Evolutionary conservation across 208 protist species (phyloP).

Genomic region (Kentomonas sorsogonicus): DNA sequence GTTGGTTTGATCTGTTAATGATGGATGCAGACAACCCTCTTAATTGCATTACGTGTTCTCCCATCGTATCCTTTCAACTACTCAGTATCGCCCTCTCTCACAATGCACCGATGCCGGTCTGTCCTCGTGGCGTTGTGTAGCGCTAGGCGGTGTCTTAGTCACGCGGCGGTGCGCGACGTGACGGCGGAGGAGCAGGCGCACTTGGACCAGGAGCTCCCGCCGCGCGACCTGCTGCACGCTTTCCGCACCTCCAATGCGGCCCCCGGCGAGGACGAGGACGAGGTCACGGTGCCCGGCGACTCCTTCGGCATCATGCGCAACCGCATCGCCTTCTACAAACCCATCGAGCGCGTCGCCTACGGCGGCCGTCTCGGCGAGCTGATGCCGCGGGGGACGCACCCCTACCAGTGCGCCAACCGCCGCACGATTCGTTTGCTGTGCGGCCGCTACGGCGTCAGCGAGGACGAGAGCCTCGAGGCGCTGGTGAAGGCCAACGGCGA

Average conservation of each 20-base stretch:
- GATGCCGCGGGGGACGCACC: conserved; percentile 58
- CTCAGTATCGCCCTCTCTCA: no score
- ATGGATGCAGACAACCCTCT: no score
- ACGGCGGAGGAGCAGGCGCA: conserved; percentile 55
- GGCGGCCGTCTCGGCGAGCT: conserved; percentile 44
- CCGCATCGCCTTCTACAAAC: conserved; percentile 74
- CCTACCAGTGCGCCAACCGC: conserved; percentile 47
- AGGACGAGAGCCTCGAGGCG: conserved; percentile 39
- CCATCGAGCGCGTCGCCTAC: conserved; percentile 35
- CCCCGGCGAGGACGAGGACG: conserved; percentile 31
- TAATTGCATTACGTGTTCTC: no score
- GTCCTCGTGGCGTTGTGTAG: no score
- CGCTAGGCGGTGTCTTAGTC: no score
- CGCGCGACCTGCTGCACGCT: conserved; percentile 52
- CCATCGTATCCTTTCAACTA: no score
- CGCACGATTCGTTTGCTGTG: conserved; percentile 51
- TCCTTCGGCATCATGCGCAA: conserved; percentile 88
- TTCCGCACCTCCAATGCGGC: conserved; percentile 31
- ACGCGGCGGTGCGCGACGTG: conserved; percentile 15
- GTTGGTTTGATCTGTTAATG: no score
- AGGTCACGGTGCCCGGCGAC: conserved; percentile 68
- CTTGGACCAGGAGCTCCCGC: conserved; percentile 67
- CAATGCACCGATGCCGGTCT: no score
- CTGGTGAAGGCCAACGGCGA: conserved; percentile 49
- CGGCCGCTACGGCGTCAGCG: conserved; percentile 48